phyloP scores from a whole-genome alignment of 2,329 filamentous ascomycete genomes.

The Lojkania enalia region DNA sequence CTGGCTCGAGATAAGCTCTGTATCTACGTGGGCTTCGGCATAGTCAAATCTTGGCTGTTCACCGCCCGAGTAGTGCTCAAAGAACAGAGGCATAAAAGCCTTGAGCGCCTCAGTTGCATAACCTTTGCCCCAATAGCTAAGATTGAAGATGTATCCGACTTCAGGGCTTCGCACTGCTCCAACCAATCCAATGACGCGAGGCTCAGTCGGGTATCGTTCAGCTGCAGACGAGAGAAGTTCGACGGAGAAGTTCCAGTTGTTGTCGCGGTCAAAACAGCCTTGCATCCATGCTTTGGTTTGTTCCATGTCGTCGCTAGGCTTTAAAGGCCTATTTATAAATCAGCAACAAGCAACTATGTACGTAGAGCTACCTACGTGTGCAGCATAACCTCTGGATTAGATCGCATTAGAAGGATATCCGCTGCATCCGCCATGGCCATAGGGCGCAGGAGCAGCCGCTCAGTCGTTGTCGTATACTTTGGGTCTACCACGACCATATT shows the following conservation, averaged over 20 bases:
- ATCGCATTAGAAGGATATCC: constrained; percentile 57
- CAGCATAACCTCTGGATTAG: constrained; percentile 64
- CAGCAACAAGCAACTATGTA: constrained; percentile 5
- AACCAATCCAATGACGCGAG: constrained; percentile 47
- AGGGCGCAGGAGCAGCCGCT: constrained; percentile 60
- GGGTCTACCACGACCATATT: constrained; percentile 42
- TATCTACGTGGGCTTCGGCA: constrained; percentile 53
- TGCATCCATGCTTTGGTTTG: constrained; percentile 44
- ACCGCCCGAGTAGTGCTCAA: constrained; percentile 40
- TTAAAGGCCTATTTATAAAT: constrained; percentile 46
- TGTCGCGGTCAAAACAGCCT: constrained; percentile 36
- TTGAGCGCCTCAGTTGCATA: constrained; percentile 50
- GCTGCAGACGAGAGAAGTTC: constrained; percentile 44
- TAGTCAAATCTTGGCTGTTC: constrained; percentile 36
- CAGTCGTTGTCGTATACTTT: constrained; percentile 45
- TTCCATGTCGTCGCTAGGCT: constrained; percentile 56
- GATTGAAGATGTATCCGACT: constrained; percentile 50
- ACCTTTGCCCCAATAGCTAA: constrained; percentile 46
- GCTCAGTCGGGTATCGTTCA: constrained; percentile 9
- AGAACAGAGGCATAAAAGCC: constrained; percentile 48
- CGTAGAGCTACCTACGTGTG: constrained; percentile 54
- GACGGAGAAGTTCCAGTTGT: constrained; percentile 62
- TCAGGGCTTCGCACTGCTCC: constrained; percentile 48
- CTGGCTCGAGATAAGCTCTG: constrained; percentile 57
- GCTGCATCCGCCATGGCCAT: constrained; percentile 55